A percentile compares a stretch with the other conserved stretches of the same genome.
phyloP scores from a whole-genome alignment of 2,329 filamentous ascomycete genomes.

The Cladosporium sp. region DNA sequence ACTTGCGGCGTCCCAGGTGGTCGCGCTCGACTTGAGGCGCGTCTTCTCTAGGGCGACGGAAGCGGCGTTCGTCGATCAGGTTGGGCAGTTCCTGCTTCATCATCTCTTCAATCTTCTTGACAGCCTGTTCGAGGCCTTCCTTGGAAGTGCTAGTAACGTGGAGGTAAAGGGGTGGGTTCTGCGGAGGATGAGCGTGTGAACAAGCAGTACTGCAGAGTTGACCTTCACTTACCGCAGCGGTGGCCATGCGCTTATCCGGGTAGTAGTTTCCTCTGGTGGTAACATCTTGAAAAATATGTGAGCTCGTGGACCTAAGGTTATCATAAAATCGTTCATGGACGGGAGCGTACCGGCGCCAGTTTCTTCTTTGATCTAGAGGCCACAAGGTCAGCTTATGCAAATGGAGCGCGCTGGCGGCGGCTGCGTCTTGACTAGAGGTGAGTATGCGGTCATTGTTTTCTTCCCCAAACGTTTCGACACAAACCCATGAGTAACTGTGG shows the following conservation, averaged over 20 bases:
- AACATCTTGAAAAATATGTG: slow-evolving; percentile 80
- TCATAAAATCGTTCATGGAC: slow-evolving; percentile 48
- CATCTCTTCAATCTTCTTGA: slow-evolving; percentile 85
- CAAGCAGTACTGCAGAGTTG: slow-evolving; percentile 44
- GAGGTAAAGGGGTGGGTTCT: slow-evolving; percentile 77
- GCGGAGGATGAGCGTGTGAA: neutral
- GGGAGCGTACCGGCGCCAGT: slow-evolving; percentile 97
- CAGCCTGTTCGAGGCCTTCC: slow-evolving; percentile 84
- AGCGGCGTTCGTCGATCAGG: slow-evolving; percentile 89
- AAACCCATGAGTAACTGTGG: slow-evolving; percentile 28
- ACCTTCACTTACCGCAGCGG: slow-evolving; percentile 69
- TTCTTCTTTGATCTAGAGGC: slow-evolving; percentile 98
- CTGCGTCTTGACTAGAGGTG: slow-evolving; percentile 45
- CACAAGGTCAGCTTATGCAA: slow-evolving; percentile 96
- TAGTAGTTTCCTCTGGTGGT: slow-evolving; percentile 96
- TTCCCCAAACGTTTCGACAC: slow-evolving; percentile 36
- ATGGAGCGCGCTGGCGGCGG: slow-evolving; percentile 49
- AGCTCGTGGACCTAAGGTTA: slow-evolving; percentile 55
- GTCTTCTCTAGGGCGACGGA: slow-evolving; percentile 66
- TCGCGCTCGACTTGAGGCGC: slow-evolving; percentile 78
- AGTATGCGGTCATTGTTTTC: slow-evolving; percentile 43
- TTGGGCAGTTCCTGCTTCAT: slow-evolving; percentile 96
- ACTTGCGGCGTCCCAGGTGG: slow-evolving; percentile 92
- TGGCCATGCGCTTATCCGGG: slow-evolving; percentile 97
- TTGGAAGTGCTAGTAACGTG: slow-evolving; percentile 93